Evolutionary conservation across 2,329 filamentous ascomycete genomes (phyloP).

Genomic region (Colletotrichum acutatum): DNA sequence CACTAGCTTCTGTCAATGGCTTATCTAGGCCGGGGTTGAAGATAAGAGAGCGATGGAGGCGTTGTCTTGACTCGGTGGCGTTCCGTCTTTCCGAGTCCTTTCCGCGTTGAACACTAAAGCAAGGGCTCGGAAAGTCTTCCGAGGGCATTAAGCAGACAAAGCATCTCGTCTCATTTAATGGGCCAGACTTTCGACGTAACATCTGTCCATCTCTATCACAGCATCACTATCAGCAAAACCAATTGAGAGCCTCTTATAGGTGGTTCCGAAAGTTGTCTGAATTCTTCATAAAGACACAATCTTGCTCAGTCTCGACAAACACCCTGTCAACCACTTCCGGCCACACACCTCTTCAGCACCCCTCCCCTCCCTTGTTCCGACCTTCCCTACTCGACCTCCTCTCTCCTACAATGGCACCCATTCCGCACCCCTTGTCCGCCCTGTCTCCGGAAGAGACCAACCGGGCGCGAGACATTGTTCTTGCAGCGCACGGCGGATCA

Average conservation of each 20-base stretch:
- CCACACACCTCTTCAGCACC: background rate
- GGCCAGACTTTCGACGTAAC: background rate
- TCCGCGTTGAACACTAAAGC: background rate
- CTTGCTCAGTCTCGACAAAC: background rate
- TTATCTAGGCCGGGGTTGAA: conserved; percentile 24
- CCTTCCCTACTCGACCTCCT: background rate
- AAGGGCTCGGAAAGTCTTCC: conserved; percentile 1
- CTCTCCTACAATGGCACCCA: conserved; percentile 26
- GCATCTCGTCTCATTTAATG: conserved; percentile 10
- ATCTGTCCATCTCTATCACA: background rate
- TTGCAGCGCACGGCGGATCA: conserved; percentile 41
- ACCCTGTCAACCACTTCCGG: background rate
- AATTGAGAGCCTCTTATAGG: background rate
- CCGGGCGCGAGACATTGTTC: conserved; percentile 48
- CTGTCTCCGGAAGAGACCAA: conserved; percentile 44
- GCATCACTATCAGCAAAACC: background rate
- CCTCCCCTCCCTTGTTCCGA: conserved; percentile 17
- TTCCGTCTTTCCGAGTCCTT: background rate
- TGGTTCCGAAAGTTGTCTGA: background rate
- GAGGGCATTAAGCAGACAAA: background rate
- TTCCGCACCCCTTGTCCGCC: conserved; percentile 47
- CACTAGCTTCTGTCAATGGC: background rate
- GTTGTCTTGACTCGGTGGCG: conserved; percentile 1
- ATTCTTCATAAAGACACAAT: conserved; percentile 14
- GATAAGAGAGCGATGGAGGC: conserved; percentile 16